Percentiles rank a stretch among this genome's conserved stretches.
Conservation (phyloP, 805 yeast species). For the Barnettozyma sp. region DNA sequence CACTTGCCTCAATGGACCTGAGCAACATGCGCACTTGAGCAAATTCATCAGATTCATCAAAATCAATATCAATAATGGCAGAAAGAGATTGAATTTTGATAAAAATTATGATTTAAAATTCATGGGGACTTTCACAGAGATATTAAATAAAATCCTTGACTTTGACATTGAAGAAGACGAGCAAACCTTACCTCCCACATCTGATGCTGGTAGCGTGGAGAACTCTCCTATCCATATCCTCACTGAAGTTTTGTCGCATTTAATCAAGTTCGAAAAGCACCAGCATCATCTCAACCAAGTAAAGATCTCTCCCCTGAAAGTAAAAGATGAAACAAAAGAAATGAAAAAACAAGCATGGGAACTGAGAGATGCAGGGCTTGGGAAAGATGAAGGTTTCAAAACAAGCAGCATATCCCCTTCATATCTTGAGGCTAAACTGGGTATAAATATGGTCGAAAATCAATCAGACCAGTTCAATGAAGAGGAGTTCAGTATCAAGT, state of each 20-base stretch:
- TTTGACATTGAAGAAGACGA: neutral
- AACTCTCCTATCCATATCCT: neutral
- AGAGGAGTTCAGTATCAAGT: neutral
- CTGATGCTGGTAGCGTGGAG: neutral
- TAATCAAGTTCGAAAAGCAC: slow-evolving; percentile 1
- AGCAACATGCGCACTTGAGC: slow-evolving; percentile 9
- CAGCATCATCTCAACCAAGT: neutral
- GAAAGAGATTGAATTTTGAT: slow-evolving; percentile 23
- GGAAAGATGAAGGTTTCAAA: no score
- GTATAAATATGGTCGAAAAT: no score
- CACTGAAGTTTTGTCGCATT: neutral
- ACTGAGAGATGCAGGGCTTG: no score
- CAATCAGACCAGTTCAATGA: neutral
- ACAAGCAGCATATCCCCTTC: no score
- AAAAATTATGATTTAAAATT: slow-evolving; percentile 17
- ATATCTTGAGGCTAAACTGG: no score
- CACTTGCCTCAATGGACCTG: slow-evolving; percentile 14
- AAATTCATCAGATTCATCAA: slow-evolving; percentile 19
- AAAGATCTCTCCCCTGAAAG: neutral
- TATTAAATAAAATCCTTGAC: slow-evolving; percentile 6
- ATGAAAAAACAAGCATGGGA: no score
- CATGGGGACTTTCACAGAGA: slow-evolving; percentile 13
- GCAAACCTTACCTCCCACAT: no score
- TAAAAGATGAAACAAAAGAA: no score
- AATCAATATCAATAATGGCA: slow-evolving; percentile 18